Evolutionary conservation across 179 eudicot species (phyloP), one percentile per base, ranked within the genome.

Genomic region (Amaranthus tricolor): DNA sequence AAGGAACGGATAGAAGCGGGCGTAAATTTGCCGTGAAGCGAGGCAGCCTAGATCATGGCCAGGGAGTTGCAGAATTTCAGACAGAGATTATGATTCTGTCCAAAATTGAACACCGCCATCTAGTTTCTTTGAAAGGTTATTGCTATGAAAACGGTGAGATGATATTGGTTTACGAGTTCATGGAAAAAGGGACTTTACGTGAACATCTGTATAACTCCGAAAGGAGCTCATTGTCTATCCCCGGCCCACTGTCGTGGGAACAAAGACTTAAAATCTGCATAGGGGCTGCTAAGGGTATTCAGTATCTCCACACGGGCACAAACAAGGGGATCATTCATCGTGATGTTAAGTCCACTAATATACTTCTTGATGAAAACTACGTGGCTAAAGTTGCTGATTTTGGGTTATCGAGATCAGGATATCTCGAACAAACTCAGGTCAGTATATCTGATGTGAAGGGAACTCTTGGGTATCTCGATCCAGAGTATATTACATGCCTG

Each of bases 321-420:
- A 80, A 77, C 13, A 79, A 72, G 55, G 84, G 87, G 15, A 86
- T 89, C 73, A 87, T 87, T 72, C 90, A 90, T 51, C 90, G 96
- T 3, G 92, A 90, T 76, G 87, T 90, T 8, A 90, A 88, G 76
- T 87, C 92, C 7, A 88, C 92, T 0, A 90, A 90, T 77, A 90
- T 90, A 57, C 71, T 90, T 58, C 88, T 90, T 31, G 92, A 90
- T 66, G 80, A 80, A 21, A 60, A 85, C 17, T 84, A 73, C 48
- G 87, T 87, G 53, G 96, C 89, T 47, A 89, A 89, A 75, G 91
- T 89, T 59, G 84, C 94, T 31, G 91, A 89, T 69, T 89, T 89
- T 43, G 91, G 94, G 7, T 76, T 89, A 62, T 89, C 94, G 6
- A 77, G 84, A 71, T 80, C 70, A n/a, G 88, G 83, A 24, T 76